Percentiles rank a stretch among this genome's conserved stretches.
Conservation (phyloP, 805 yeast genomes). For the Candida nanaspora region DNA sequence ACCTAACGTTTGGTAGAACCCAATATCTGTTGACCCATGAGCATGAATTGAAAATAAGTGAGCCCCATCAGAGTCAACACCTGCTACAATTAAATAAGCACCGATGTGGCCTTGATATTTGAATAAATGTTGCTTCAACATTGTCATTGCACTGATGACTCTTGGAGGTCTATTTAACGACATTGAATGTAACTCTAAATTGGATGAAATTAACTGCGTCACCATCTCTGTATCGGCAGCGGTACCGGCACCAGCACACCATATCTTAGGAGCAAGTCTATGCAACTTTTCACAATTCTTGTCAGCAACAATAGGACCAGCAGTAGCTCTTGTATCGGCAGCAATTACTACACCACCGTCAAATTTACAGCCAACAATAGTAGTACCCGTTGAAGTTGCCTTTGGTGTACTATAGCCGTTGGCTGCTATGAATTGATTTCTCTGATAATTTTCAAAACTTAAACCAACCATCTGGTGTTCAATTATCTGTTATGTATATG, state of each 20-base stretch:
- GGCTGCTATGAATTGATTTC: conserved; percentile 69
- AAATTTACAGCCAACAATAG: conserved; percentile 94
- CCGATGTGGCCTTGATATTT: conserved; percentile 97
- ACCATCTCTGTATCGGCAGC: conserved; percentile 99
- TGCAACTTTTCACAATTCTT: conserved; percentile 96
- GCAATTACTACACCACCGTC: conserved; percentile 95
- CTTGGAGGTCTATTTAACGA: conserved; percentile 83
- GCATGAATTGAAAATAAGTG: conserved; percentile 92
- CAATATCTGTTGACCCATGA: conserved; percentile 96
- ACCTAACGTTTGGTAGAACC: conserved; percentile 86
- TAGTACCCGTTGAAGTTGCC: conserved; percentile 98
- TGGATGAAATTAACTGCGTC: conserved; percentile 85
- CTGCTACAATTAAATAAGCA: conserved; percentile 97
- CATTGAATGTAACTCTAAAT: conserved; percentile 83
- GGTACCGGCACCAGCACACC: conserved; percentile 99
- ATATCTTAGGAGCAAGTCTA: conserved; percentile 79
- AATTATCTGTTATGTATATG: neutral
- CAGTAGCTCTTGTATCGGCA: conserved; percentile 97
- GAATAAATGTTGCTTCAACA: conserved; percentile 92
- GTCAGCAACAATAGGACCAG: conserved; percentile 95
- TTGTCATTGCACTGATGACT: conserved; percentile 86
- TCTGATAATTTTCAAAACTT: conserved; percentile 86
- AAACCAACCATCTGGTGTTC: conserved; percentile 97
- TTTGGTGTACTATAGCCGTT: conserved; percentile 73
- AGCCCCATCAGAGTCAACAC: conserved; percentile 94